phyloP scores from a whole-genome alignment of 495 filamentous ascomycete genomes.

The Xylaria scruposa region DNA sequence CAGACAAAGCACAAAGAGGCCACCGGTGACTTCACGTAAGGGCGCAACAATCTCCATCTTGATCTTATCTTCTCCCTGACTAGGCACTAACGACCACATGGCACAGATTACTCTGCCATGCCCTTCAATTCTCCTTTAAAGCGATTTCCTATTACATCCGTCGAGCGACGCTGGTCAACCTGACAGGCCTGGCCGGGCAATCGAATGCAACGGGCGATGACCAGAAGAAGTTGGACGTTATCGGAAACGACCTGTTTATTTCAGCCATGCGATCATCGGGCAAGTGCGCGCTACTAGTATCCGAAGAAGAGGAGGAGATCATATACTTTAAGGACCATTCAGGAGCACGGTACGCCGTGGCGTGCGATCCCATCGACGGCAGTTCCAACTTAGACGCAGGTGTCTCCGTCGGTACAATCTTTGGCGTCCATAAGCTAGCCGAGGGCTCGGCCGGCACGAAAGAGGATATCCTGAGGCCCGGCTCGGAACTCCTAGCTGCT shows the following conservation, averaged over 20 bases:
- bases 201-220: constrained; percentile 96
- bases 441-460: constrained; percentile 72
- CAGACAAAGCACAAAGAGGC: constrained; percentile 92
- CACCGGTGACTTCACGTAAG: constrained; percentile 97
- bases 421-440: constrained; percentile 88
- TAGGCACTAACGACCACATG: constrained; percentile 2
- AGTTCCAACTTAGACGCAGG: constrained; percentile 97
- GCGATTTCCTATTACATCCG: constrained; percentile 99
- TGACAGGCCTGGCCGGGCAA: constrained; percentile 92
- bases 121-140: constrained; percentile 99
- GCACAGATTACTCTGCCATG: constrained; percentile 87
- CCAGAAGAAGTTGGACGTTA: constrained; percentile 99
- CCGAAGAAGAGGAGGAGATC: constrained; percentile 92
- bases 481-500: constrained; percentile 87
- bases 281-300: constrained; percentile 88
- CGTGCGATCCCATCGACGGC: constrained; percentile 97
- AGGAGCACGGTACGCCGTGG: constrained; percentile 88
- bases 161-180: constrained; percentile 94
- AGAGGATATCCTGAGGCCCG: constrained; percentile 85
- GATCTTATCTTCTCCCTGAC: not conserved
- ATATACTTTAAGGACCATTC: constrained; percentile 84
- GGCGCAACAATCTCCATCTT: constrained; percentile 14
- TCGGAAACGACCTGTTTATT: constrained; percentile 97
- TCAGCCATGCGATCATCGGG: constrained; percentile 90
- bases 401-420: constrained; percentile 98